Percentiles rank a stretch among this genome's conserved stretches.
Evolutionary conservation across 2,329 filamentous ascomycete genomes (phyloP).

Genomic region (Venturia carpophila): DNA sequence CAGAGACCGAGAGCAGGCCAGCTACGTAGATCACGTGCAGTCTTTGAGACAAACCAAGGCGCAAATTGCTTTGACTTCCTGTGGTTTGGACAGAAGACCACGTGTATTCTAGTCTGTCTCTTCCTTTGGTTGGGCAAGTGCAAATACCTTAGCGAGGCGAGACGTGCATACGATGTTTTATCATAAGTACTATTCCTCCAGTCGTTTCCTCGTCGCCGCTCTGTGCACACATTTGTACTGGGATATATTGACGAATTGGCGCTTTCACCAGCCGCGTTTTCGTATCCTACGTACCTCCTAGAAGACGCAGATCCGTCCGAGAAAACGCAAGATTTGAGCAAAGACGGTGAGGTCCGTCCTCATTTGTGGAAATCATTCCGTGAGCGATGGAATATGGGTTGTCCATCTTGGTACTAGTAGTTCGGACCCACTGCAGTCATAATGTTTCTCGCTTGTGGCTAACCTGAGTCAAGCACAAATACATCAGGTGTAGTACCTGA

Average conservation of each 20-base stretch:
- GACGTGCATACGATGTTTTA: constrained; percentile 5
- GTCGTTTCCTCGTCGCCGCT: background rate
- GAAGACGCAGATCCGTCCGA: background rate
- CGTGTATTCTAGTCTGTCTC: background rate
- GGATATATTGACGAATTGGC: background rate
- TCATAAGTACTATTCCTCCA: background rate
- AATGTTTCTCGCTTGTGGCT: background rate
- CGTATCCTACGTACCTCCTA: background rate
- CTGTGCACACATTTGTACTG: background rate
- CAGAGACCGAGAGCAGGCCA: background rate
- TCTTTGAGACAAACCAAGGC: background rate
- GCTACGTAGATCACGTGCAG: background rate
- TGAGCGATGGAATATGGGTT: background rate
- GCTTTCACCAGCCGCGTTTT: background rate
- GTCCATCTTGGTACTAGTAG: background rate
- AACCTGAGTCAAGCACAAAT: background rate
- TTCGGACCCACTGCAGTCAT: background rate
- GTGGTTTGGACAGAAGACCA: background rate
- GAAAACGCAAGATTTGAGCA: background rate
- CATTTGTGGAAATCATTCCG: background rate
- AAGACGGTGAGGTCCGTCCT: background rate
- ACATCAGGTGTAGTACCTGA: background rate
- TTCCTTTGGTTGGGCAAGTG: background rate
- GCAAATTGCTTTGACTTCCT: background rate
- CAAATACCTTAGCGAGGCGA: background rate